These are phyloP conservation scores for Iodosphaeria phyllophila DNA, from an alignment of 2,329 filamentous ascomycete species.

Conservation along the genomic window DNA sequence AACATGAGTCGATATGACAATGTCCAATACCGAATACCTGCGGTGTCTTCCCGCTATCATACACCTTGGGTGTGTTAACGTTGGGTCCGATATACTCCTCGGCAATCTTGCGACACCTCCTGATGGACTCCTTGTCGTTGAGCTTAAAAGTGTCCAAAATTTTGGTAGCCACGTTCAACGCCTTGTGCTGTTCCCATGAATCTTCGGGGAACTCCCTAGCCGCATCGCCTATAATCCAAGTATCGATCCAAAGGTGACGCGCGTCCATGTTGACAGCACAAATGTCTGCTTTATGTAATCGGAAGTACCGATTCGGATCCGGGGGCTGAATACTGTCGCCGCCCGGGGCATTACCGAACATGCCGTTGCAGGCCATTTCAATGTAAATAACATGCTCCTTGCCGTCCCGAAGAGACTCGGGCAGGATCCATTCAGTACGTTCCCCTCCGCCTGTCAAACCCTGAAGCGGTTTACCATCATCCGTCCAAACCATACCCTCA, in stretches of 20 bases:
- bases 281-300: conserved; percentile 61
- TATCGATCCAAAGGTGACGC: conserved; percentile 70
- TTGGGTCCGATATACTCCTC: conserved; percentile 64
- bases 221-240: conserved; percentile 90
- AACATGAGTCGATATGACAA: conserved; percentile 96
- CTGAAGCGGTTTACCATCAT: conserved; percentile 77
- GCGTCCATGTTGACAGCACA: conserved; percentile 78
- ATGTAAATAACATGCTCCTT: conserved; percentile 82
- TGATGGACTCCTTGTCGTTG: conserved; percentile 59
- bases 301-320: conserved; percentile 65
- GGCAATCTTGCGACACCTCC: conserved; percentile 66
- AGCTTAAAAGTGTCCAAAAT: conserved; percentile 85
- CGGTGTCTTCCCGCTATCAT: conserved; percentile 53
- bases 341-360: conserved; percentile 84
- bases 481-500: conserved; percentile 86
- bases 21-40: conserved; percentile 83
- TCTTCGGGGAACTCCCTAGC: conserved; percentile 78
- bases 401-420: conserved; percentile 63
- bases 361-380: conserved; percentile 96
- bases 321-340: conserved; percentile 82
- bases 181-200: conserved; percentile 77
- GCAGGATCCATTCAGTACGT: conserved; percentile 78
- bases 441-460: conserved; percentile 83
- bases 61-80: conserved; percentile 70
- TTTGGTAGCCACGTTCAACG: conserved; percentile 63